Percentiles rank a stretch among this genome's conserved stretches.
These are phyloP conservation scores for Fusarium sarcochroum DNA, from an alignment of 2,329 filamentous ascomycete species.

Conservation along the genomic window DNA sequence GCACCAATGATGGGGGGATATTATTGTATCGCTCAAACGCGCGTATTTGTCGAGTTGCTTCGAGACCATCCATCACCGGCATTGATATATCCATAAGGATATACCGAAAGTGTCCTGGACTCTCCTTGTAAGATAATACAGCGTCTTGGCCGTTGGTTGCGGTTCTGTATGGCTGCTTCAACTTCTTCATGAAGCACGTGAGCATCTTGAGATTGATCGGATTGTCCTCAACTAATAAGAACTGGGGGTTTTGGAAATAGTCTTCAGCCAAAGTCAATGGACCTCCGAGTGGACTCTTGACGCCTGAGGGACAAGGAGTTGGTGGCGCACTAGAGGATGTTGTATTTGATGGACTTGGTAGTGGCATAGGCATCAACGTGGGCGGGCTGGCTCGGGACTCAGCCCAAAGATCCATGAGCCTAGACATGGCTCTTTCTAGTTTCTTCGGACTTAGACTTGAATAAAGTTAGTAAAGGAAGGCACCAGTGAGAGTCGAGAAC, in stretches of 20 bases:
- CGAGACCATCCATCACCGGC: conserved; percentile 9
- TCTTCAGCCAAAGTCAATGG: background rate
- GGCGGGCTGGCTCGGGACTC: background rate
- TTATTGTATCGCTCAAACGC: conserved; percentile 2
- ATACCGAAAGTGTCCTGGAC: background rate
- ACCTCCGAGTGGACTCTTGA: background rate
- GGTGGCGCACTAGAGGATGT: background rate
- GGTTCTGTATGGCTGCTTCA: conserved; percentile 44
- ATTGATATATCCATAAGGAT: conserved; percentile 22
- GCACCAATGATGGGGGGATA: background rate
- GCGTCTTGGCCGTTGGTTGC: conserved; percentile 54
- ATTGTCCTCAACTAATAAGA: conserved; percentile 59
- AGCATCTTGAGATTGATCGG: conserved; percentile 55
- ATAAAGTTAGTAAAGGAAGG: background rate
- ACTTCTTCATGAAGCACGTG: conserved; percentile 52
- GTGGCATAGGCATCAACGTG: background rate
- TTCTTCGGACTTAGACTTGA: conserved; percentile 54
- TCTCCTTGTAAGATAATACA: conserved; percentile 42
- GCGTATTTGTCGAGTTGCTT: conserved; percentile 16
- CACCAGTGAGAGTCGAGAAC: conserved; percentile 9
- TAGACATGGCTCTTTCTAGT: conserved; percentile 46
- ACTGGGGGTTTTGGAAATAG: conserved; percentile 4
- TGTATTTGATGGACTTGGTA: background rate
- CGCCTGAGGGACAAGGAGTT: background rate
- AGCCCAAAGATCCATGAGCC: background rate